Conservation (phyloP, 75 land plant genomes). For the Pinus tabuliformis region DNA sequence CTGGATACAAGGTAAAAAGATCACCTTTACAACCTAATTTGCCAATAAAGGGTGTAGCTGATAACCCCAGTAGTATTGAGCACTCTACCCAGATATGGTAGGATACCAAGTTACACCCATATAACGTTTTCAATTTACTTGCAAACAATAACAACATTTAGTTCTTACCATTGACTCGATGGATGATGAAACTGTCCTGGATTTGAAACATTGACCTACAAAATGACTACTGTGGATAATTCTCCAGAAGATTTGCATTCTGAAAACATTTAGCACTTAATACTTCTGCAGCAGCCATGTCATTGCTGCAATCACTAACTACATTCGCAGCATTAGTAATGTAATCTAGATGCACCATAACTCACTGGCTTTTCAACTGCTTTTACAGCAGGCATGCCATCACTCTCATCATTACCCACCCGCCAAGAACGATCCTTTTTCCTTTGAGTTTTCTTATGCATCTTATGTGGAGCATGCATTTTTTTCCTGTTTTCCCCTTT, state of each 20-base stretch:
- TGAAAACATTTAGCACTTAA: neutral
- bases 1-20: neutral
- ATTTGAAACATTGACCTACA: too few relatives aligned
- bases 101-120: neutral
- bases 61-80: neutral
- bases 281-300: neutral
- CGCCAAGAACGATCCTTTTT: slow-evolving; percentile 95
- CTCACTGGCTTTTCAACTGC: slow-evolving; percentile 76
- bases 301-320: neutral
- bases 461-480: slow-evolving; percentile 56
- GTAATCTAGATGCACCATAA: slow-evolving; percentile 32
- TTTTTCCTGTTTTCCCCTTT: slow-evolving; percentile 16
- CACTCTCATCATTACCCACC: slow-evolving; percentile 60
- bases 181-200: too few relatives aligned
- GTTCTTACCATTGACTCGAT: too few relatives aligned
- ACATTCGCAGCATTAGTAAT: neutral
- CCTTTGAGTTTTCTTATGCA: slow-evolving; percentile 83
- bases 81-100: neutral
- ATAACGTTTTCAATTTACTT: neutral
- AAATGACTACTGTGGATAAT: too few relatives aligned
- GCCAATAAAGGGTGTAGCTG: neutral
- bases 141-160: neutral
- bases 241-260: too few relatives aligned
- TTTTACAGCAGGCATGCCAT: slow-evolving; percentile 85
- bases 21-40: neutral